These are phyloP conservation scores for Aspergillus asperescens DNA, from an alignment of 495 filamentous ascomycete species.

Conservation along the genomic window DNA sequence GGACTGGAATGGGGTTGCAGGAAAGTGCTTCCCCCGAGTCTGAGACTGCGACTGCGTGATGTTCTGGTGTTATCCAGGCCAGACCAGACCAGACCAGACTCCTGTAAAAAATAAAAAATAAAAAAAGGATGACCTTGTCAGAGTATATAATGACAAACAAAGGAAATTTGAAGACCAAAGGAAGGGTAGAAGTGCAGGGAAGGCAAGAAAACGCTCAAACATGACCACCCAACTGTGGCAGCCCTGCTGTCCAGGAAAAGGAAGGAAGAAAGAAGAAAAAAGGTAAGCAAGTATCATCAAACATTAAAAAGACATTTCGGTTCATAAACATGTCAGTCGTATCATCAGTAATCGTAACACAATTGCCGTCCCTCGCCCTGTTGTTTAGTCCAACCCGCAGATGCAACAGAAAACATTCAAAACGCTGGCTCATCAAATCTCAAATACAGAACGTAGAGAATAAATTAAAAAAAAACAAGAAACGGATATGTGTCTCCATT, in stretches of 20 bases:
- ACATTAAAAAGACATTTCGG: conserved; percentile 24
- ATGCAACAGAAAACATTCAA: conserved; percentile 22
- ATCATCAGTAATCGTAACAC: conserved; percentile 25
- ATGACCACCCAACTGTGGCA: conserved; percentile 11
- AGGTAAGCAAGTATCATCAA: conserved; percentile 18
- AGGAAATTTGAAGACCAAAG: conserved; percentile 13
- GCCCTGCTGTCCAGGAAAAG: conserved; percentile 17
- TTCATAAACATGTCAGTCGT: conserved; percentile 24
- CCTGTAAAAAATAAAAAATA: background rate
- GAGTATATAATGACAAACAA: conserved; percentile 20
- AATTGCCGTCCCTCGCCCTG: conserved; percentile 16
- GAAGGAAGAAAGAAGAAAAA: conserved; percentile 19
- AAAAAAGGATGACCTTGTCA: background rate
- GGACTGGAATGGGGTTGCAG: background rate
- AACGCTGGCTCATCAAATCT: conserved; percentile 8
- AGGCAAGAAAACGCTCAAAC: conserved; percentile 1
- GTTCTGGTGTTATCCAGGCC: background rate
- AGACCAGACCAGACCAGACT: background rate
- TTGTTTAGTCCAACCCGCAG: conserved; percentile 10
- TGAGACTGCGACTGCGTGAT: background rate
- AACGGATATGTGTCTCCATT: background rate
- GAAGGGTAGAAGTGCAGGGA: background rate
- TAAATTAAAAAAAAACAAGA: background rate
- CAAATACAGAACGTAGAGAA: conserved; percentile 15
- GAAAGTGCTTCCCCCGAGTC: background rate